Percentiles rank a stretch among this genome's conserved stretches.
Evolutionary conservation across 352 stramenopile genomes (phyloP).

Genomic region (Pythium brachiatum): DNA sequence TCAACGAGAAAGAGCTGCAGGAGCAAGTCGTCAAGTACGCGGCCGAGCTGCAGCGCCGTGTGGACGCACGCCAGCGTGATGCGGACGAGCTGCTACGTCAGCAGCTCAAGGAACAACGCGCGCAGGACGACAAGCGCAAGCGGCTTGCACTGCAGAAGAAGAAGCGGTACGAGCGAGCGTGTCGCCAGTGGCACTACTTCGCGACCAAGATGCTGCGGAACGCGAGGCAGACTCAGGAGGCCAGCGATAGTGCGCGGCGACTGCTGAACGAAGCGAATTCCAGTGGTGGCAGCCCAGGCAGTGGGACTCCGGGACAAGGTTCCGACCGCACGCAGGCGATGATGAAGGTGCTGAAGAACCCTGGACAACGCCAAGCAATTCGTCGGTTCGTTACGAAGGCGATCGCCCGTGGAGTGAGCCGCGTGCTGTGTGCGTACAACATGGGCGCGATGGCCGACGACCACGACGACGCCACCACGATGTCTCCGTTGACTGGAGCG

Average conservation of each 20-base stretch:
- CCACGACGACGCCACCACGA: not conserved
- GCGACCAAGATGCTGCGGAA: conserved; percentile 27
- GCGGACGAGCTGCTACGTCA: conserved; percentile 36
- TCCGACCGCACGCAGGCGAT: conserved; percentile 1
- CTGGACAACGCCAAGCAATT: conserved; percentile 25
- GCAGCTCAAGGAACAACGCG: conserved; percentile 36
- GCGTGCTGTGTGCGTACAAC: conserved; percentile 38
- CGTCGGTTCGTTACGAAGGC: conserved; percentile 34
- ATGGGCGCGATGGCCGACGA: conserved; percentile 11
- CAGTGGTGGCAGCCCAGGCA: not conserved
- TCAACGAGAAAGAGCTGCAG: conserved; percentile 39
- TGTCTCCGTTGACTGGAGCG: not conserved
- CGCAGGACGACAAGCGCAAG: conserved; percentile 41
- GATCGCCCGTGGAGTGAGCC: conserved; percentile 29
- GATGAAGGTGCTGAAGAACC: conserved; percentile 12
- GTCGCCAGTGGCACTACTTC: conserved; percentile 40
- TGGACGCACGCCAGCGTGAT: conserved; percentile 32
- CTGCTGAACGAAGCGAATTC: conserved; percentile 2
- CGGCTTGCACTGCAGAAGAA: conserved; percentile 34
- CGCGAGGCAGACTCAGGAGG: conserved; percentile 10
- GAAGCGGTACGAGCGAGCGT: conserved; percentile 32
- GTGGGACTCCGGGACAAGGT: not conserved
- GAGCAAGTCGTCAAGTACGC: conserved; percentile 43
- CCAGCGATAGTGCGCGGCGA: conserved; percentile 4
- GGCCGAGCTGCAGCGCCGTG: conserved; percentile 31